Evolutionary conservation across 805 yeast species (phyloP), one percentile per base, ranked within the genome.

Genomic region (Pichia membranifaciens): DNA sequence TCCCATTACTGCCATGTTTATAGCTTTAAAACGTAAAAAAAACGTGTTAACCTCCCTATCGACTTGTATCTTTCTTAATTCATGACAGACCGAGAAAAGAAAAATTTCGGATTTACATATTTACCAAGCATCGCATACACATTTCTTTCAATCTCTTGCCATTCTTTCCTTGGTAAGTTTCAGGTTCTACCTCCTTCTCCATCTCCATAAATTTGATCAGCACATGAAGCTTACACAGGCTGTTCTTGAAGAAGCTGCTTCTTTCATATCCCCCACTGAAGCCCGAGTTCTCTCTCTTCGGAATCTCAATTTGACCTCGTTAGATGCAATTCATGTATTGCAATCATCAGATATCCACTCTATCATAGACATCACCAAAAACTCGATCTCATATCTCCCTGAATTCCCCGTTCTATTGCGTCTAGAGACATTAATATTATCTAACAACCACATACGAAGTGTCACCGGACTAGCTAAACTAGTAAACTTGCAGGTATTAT

Each of bases 281-380:
- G 72, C 74, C 51, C 50, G 73, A 44, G 64, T 68, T 52, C 54
- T 80, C 38, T 65, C 68, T 42, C 63, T 73, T 3, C 62, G 79
- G 17, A 62, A 68, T 13, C 54, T 70, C 10, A 64, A 68, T 34
- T 62, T 76, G 3, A 66, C 78, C 0, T 56, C 64, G 3, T 58
- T 79, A 12, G 81, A 75, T 47, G 42, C 51, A 12, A 70, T 78
- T 2, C 71, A 71, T 1, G 58, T 72, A 1, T 43, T 58, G 3
- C 61, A 58, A 45, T 34, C 51, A 2, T 25, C 54, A 21, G 78
- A 73, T 60, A 67, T 58, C 36, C 69, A 65, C 60, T 82, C 73
- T 50, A 78, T 73, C 15, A 64, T 91, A 3, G 97, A 91, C 61
- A 59, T 91, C 29, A 78, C 91, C 0, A 82, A 84, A 58, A 91